These are phyloP conservation scores for Zymoseptoria ardabiliae DNA, from an alignment of 2,329 filamentous ascomycete species.

Conservation along the genomic window DNA sequence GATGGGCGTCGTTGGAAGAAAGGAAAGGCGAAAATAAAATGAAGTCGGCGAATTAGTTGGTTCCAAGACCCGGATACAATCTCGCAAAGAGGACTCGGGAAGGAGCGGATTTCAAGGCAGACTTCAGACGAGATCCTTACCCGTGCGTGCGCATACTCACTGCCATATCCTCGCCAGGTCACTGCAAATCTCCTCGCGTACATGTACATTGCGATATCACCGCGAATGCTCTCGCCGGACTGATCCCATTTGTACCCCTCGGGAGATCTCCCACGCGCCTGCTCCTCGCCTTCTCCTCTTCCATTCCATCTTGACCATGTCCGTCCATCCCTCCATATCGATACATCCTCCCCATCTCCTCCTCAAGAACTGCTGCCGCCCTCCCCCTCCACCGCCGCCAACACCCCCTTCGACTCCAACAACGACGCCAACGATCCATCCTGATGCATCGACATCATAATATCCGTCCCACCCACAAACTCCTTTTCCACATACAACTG, in stretches of 20 bases:
- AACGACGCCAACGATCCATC: constrained; percentile 88
- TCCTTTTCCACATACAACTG: constrained; percentile 94
- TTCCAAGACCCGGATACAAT: too few relatives aligned
- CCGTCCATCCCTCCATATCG: not conserved
- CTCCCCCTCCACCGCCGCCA: constrained; percentile 53
- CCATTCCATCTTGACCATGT: not conserved
- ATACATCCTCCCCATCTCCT: not conserved
- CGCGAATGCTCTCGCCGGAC: too few relatives aligned
- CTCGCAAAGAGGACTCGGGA: too few relatives aligned
- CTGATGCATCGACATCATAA: constrained; percentile 93
- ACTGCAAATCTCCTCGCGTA: not conserved
- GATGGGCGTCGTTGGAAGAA: not conserved
- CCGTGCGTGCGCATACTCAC: not conserved
- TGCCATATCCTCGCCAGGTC: too few relatives aligned
- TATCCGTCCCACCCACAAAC: constrained; percentile 96
- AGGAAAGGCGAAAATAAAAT: too few relatives aligned
- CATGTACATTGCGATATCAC: not conserved
- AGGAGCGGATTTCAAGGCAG: too few relatives aligned
- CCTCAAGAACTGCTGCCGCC: constrained; percentile 6
- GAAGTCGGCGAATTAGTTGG: too few relatives aligned
- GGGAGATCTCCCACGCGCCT: too few relatives aligned
- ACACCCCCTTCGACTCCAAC: constrained; percentile 84
- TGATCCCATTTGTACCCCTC: not conserved
- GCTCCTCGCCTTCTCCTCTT: not conserved
- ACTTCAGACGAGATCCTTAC: not conserved